These are phyloP conservation scores for Penicillium rolfsii DNA, from an alignment of 2,329 filamentous ascomycete genomes.

Conservation along the genomic window DNA sequence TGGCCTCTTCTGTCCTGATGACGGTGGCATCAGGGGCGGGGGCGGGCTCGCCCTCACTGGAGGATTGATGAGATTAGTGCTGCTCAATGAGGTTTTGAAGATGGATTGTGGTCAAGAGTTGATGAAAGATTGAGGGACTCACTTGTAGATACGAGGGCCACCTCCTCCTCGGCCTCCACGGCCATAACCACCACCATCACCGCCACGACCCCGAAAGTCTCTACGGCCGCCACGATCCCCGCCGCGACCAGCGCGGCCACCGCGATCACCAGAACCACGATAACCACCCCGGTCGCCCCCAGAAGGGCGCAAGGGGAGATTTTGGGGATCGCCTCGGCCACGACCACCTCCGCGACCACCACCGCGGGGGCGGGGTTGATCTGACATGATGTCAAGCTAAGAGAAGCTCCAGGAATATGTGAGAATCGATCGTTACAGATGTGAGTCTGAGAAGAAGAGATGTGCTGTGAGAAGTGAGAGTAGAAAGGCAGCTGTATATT, in stretches of 20 bases:
- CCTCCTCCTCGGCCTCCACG: constrained; percentile 30
- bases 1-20: constrained; percentile 33
- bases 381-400: constrained; percentile 16
- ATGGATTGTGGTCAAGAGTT: neutral
- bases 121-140: constrained; percentile 19
- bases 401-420: neutral
- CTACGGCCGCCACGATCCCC: constrained; percentile 22
- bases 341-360: constrained; percentile 25
- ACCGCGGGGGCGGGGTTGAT: constrained; percentile 8
- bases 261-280: constrained; percentile 1
- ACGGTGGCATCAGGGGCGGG: constrained; percentile 31
- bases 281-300: no score
- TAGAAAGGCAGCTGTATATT: neutral
- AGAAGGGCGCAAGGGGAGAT: constrained; percentile 28
- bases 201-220: constrained; percentile 30
- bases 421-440: neutral
- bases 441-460: neutral
- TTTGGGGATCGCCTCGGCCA: constrained; percentile 30
- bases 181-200: constrained; percentile 34
- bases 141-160: constrained; percentile 36
- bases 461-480: neutral
- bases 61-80: neutral
- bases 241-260: constrained; percentile 29
- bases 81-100: neutral
- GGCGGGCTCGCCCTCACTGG: constrained; percentile 28